phyloP scores from a whole-genome alignment of 257 asterid genomes.

The Ophiorrhiza pumila region DNA sequence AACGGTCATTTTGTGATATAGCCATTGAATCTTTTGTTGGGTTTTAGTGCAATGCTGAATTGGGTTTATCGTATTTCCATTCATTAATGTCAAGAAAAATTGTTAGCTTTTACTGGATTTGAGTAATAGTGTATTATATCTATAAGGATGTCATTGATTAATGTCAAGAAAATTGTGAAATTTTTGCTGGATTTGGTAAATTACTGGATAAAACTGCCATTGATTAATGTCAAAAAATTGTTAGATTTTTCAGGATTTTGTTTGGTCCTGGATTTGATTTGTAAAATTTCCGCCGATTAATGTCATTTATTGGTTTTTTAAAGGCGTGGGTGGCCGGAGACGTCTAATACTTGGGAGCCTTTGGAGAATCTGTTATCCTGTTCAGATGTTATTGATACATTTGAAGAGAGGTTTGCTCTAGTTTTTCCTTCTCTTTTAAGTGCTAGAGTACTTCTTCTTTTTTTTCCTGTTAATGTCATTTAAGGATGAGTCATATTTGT shows the following conservation, averaged over 20 bases:
- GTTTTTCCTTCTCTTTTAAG: conserved; percentile 12
- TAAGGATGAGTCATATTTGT: conserved; percentile 15
- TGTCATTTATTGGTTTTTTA: conserved; percentile 20
- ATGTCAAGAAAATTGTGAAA: conserved; percentile 5
- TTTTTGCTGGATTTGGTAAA: conserved; percentile 10
- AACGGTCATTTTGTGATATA: neutral
- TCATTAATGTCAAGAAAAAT: neutral
- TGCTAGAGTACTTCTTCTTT: conserved; percentile 4
- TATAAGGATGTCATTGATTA: conserved; percentile 19
- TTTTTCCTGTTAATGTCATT: conserved; percentile 1
- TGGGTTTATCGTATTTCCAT: too few relatives aligned
- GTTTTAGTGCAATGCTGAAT: neutral
- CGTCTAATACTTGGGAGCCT: conserved; percentile 94
- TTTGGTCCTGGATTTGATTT: conserved; percentile 4
- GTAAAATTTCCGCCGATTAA: conserved; percentile 21
- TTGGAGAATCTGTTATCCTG: conserved; percentile 56
- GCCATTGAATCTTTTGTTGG: too few relatives aligned
- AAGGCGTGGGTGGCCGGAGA: conserved; percentile 97
- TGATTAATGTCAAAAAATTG: neutral
- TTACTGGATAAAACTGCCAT: neutral
- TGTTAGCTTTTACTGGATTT: neutral
- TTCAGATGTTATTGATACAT: conserved; percentile 67
- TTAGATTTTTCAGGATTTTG: neutral
- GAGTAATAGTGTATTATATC: conserved; percentile 1
- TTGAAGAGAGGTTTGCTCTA: conserved; percentile 66